phyloP scores from a whole-genome alignment of 352 stramenopile genomes.

The Phytophthora pini region DNA sequence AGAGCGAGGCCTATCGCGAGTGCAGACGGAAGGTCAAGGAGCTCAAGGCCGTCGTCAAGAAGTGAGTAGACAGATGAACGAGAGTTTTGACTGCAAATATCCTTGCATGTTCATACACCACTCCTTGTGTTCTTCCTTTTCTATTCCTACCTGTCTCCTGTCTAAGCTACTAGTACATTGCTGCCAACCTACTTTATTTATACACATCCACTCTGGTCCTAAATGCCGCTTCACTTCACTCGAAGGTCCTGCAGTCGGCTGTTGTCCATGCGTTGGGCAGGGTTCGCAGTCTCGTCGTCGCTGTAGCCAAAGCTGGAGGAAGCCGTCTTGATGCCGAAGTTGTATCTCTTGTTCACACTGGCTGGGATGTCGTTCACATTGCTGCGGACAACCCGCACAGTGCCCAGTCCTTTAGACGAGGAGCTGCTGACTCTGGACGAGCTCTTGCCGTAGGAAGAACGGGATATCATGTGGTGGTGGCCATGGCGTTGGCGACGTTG shows the following conservation, averaged over 20 bases:
- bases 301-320: conserved; percentile 47
- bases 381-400: conserved; percentile 28
- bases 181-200: conserved; percentile 16
- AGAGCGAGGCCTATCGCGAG: conserved; percentile 69
- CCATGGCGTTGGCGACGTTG: conserved; percentile 49
- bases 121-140: conserved; percentile 6
- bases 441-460: conserved; percentile 22
- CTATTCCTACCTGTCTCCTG: conserved; percentile 17
- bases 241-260: conserved; percentile 31
- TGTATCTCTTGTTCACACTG: conserved; percentile 33
- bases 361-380: conserved; percentile 1
- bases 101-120: conserved; percentile 18
- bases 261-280: conserved; percentile 21
- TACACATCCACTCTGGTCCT: conserved; percentile 9
- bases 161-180: conserved; percentile 20
- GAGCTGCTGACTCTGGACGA: conserved; percentile 36
- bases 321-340: conserved; percentile 37
- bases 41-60: conserved; percentile 35
- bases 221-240: conserved; percentile 21
- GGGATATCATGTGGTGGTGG: conserved; percentile 30
- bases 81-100: conserved; percentile 5
- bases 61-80: conserved; percentile 14
- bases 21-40: conserved; percentile 59
- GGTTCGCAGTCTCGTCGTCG: conserved; percentile 36
- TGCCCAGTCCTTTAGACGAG: conserved; percentile 18